Conservation (phyloP, 2,329 filamentous ascomycete species). For the Ciborinia camelliae region DNA sequence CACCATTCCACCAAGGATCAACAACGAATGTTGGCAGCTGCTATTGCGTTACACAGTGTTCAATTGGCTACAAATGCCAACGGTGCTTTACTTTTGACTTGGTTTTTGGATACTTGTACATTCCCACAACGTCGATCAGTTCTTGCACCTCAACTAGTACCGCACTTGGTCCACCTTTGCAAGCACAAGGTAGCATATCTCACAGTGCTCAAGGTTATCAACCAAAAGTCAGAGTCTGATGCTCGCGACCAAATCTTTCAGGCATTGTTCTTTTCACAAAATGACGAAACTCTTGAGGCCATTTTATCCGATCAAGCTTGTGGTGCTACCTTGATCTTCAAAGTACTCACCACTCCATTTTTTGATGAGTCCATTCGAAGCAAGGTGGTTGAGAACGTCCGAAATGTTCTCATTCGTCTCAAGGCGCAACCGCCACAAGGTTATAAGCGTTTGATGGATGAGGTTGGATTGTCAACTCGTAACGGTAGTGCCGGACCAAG, state of each 20-base stretch:
- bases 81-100: slow-evolving; percentile 87
- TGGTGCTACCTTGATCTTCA: slow-evolving; percentile 95
- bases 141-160: slow-evolving; percentile 84
- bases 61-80: slow-evolving; percentile 96
- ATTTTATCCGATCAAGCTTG: slow-evolving; percentile 90
- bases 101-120: slow-evolving; percentile 97
- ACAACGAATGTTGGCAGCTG: slow-evolving; percentile 88
- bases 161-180: slow-evolving; percentile 90
- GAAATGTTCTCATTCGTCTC: slow-evolving; percentile 80
- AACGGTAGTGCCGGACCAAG: slow-evolving; percentile 42
- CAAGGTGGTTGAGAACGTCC: slow-evolving; percentile 89
- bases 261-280: slow-evolving; percentile 86
- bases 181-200: slow-evolving; percentile 98
- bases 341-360: slow-evolving; percentile 95
- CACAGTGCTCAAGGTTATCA: slow-evolving; percentile 96
- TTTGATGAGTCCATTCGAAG: slow-evolving; percentile 87
- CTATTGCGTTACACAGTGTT: slow-evolving; percentile 94
- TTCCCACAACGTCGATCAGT: slow-evolving; percentile 90
- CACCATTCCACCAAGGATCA: slow-evolving; percentile 94
- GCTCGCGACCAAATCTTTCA: slow-evolving; percentile 86
- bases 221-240: slow-evolving; percentile 91
- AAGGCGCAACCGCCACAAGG: slow-evolving; percentile 93
- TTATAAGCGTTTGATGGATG: slow-evolving; percentile 98
- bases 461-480: slow-evolving; percentile 81
- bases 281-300: slow-evolving; percentile 81